These are phyloP conservation scores for Diaporthe citri DNA, from an alignment of 2,329 filamentous ascomycete genomes.

Conservation along the genomic window DNA sequence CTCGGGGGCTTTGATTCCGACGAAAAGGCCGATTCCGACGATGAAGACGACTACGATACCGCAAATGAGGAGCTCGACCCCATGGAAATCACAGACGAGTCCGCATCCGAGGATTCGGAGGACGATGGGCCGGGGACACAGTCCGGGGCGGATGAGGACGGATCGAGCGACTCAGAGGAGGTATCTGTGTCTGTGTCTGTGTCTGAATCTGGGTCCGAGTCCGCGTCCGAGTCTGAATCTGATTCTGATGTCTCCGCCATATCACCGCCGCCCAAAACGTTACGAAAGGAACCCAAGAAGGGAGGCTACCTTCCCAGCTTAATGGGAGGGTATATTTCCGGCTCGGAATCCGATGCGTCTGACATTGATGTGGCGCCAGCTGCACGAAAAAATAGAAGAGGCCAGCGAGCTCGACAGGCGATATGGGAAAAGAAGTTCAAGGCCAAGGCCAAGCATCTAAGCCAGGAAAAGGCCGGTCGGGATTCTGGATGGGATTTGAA, in stretches of 20 bases:
- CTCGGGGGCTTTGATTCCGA: conserved; percentile 36
- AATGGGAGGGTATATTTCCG: conserved; percentile 84
- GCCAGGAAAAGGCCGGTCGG: conserved; percentile 54
- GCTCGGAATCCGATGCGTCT: conserved; percentile 74
- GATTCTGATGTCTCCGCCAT: conserved; percentile 40
- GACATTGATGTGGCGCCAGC: conserved; percentile 72
- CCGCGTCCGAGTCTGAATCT: neutral
- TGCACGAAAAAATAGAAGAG: conserved; percentile 78
- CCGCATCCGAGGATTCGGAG: conserved; percentile 40
- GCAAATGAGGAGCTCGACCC: conserved; percentile 40
- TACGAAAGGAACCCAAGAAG: conserved; percentile 47
- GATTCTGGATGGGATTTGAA: conserved; percentile 71
- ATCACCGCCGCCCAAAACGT: conserved; percentile 42
- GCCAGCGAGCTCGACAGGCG: conserved; percentile 81
- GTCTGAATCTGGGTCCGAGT: neutral
- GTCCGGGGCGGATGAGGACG: conserved; percentile 41
- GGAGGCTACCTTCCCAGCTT: conserved; percentile 78
- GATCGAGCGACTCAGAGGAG: conserved; percentile 29
- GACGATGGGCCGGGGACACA: conserved; percentile 47
- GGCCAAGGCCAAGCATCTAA: conserved; percentile 75
- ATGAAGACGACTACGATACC: conserved; percentile 42
- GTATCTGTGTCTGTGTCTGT: neutral
- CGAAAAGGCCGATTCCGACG: conserved; percentile 41
- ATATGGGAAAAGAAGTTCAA: conserved; percentile 88
- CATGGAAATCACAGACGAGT: conserved; percentile 41